Evolutionary conservation across 192 early-diverging fungal species (phyloP).

Genomic region (Backusella tarrabulga): DNA sequence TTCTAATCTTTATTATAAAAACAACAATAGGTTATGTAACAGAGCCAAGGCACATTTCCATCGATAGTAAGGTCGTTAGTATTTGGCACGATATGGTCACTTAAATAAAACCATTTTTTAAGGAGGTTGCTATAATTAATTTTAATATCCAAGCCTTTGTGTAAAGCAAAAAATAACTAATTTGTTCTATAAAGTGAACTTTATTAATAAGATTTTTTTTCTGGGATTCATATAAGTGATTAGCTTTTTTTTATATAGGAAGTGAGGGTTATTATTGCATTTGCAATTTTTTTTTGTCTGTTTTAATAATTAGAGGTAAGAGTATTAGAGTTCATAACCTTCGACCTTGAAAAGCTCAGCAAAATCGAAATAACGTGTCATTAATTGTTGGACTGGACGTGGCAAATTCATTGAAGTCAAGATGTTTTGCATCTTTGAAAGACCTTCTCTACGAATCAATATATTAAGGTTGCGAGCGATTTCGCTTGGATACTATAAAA

Average conservation of each 20-base stretch:
- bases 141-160: no score
- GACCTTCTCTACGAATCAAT: constrained; percentile 82
- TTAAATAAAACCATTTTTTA: no score
- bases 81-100: no score
- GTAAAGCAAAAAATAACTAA: no score
- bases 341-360: constrained; percentile 73
- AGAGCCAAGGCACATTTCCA: no score
- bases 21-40: no score
- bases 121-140: no score
- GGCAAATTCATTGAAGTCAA: constrained; percentile 88
- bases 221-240: not conserved
- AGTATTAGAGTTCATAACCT: constrained; percentile 59
- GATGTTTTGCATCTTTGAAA: constrained; percentile 91
- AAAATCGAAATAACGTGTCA: constrained; percentile 68
- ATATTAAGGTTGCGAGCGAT: constrained; percentile 83
- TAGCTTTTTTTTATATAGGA: not conserved
- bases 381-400: constrained; percentile 69
- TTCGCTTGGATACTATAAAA: constrained; percentile 78
- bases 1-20: no score
- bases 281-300: not conserved
- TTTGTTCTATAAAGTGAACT: not conserved
- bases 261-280: not conserved
- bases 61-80: no score
- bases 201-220: not conserved
- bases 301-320: not conserved